Evolutionary conservation across 805 yeast genomes (phyloP).

Genomic region (Groenewaldozyma tartarivorans): DNA sequence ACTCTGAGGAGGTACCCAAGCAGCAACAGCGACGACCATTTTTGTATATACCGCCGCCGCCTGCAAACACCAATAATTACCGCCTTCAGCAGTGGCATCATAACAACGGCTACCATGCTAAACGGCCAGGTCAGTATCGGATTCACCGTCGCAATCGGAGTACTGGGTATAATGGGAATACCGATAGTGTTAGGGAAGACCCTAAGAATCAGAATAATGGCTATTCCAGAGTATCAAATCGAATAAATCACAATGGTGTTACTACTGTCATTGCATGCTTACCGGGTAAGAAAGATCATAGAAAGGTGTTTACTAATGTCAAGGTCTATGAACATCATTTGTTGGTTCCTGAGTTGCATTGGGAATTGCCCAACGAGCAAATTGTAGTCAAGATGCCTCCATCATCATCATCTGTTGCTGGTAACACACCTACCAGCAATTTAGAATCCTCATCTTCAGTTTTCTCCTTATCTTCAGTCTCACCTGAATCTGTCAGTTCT

Average conservation of each 20-base stretch:
- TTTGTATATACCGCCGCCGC: no score
- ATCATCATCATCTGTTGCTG: neutral
- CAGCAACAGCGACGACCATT: no score
- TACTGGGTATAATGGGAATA: neutral
- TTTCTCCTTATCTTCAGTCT: neutral
- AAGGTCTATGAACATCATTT: neutral
- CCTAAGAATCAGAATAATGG: neutral
- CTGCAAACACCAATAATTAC: no score
- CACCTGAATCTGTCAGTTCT: neutral
- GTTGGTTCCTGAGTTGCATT: no score
- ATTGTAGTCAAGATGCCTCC: neutral
- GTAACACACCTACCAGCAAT: neutral
- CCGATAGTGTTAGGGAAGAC: neutral
- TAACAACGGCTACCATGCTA: neutral
- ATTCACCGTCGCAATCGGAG: neutral
- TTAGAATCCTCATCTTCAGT: neutral
- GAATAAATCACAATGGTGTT: neutral
- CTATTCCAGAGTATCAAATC: neutral
- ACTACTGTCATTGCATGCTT: neutral
- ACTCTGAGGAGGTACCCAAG: no score
- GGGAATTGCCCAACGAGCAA: no score
- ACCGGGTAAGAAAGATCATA: neutral
- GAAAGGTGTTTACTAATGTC: neutral
- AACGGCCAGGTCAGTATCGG: neutral
- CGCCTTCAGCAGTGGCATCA: neutral